A percentile compares a stretch with the other conserved stretches of the same genome.
Conservation (phyloP, 805 yeast species). For the Schwanniomyces sp. region DNA sequence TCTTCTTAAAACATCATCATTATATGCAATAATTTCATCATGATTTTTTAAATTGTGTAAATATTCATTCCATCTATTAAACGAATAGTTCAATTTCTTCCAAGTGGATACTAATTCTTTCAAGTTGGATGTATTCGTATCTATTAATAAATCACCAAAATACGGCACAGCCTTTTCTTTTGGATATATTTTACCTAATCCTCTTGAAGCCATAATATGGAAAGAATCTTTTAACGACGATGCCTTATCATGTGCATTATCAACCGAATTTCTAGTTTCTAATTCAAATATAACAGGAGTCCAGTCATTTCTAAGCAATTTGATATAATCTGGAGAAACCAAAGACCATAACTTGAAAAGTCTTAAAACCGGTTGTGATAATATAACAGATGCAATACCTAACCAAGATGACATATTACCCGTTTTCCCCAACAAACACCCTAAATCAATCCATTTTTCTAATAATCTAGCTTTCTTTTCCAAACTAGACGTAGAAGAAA, state of each 20-base stretch:
- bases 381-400: slow-evolving; percentile 79
- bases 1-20: slow-evolving; percentile 38
- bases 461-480: slow-evolving; percentile 63
- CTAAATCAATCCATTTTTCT: slow-evolving; percentile 83
- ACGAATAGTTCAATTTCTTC: slow-evolving; percentile 67
- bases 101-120: slow-evolving; percentile 64
- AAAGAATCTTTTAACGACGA: slow-evolving; percentile 43
- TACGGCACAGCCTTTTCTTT: slow-evolving; percentile 82
- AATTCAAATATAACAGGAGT: slow-evolving; percentile 89
- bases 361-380: slow-evolving; percentile 81
- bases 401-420: slow-evolving; percentile 97
- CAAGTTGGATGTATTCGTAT: slow-evolving; percentile 36
- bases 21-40: slow-evolving; percentile 36
- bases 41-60: slow-evolving; percentile 48
- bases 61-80: slow-evolving; percentile 82
- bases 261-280: slow-evolving; percentile 53
- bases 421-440: slow-evolving; percentile 67
- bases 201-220: slow-evolving; percentile 83
- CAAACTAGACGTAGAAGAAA: slow-evolving; percentile 14
- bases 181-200: slow-evolving; percentile 74
- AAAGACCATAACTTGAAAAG: slow-evolving; percentile 72
- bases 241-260: slow-evolving; percentile 4
- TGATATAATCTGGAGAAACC: slow-evolving; percentile 59
- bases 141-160: slow-evolving; percentile 80
- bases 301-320: slow-evolving; percentile 77